phyloP scores from a whole-genome alignment of 2,329 filamentous ascomycete genomes.

The Coniochaeta prunicola region DNA sequence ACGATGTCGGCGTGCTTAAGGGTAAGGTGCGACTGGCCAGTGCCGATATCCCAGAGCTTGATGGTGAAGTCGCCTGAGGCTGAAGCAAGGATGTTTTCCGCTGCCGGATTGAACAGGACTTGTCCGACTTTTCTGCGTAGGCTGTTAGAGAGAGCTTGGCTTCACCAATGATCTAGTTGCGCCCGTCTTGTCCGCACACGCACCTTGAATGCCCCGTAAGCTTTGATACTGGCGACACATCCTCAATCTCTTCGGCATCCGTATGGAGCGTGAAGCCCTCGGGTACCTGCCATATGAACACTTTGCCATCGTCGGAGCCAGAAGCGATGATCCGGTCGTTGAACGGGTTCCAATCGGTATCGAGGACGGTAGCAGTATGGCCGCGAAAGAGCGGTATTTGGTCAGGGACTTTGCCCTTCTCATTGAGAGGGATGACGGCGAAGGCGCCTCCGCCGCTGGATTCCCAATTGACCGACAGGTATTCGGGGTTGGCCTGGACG shows the following conservation, averaged over 20 bases:
- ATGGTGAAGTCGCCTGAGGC: slow-evolving; percentile 91
- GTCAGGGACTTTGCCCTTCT: slow-evolving; percentile 86
- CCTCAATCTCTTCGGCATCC: slow-evolving; percentile 75
- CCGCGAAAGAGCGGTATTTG: slow-evolving; percentile 91
- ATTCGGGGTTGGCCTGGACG: slow-evolving; percentile 82
- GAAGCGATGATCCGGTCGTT: slow-evolving; percentile 91
- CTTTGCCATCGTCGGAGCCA: slow-evolving; percentile 92
- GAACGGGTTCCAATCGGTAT: slow-evolving; percentile 98
- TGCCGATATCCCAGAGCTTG: slow-evolving; percentile 91
- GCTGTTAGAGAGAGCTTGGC: slow-evolving; percentile 3
- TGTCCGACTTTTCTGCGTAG: slow-evolving; percentile 83
- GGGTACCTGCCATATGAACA: slow-evolving; percentile 94
- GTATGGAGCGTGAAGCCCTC: slow-evolving; percentile 77
- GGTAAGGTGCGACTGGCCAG: slow-evolving; percentile 65
- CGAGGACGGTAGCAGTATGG: slow-evolving; percentile 89
- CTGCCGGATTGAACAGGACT: slow-evolving; percentile 94
- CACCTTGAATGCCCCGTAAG: slow-evolving; percentile 82
- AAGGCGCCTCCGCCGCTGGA: slow-evolving; percentile 92
- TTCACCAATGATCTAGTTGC: neutral
- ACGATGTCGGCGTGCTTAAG: slow-evolving; percentile 88
- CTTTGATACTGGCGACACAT: slow-evolving; percentile 75
- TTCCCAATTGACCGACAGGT: slow-evolving; percentile 98
- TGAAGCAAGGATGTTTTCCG: slow-evolving; percentile 90
- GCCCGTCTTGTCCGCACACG: slow-evolving; percentile 11
- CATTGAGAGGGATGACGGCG: slow-evolving; percentile 84